Percentiles rank a stretch among this genome's conserved stretches.
Evolutionary conservation across 495 filamentous ascomycete species (phyloP).

Genomic region (Evernia prunastri): DNA sequence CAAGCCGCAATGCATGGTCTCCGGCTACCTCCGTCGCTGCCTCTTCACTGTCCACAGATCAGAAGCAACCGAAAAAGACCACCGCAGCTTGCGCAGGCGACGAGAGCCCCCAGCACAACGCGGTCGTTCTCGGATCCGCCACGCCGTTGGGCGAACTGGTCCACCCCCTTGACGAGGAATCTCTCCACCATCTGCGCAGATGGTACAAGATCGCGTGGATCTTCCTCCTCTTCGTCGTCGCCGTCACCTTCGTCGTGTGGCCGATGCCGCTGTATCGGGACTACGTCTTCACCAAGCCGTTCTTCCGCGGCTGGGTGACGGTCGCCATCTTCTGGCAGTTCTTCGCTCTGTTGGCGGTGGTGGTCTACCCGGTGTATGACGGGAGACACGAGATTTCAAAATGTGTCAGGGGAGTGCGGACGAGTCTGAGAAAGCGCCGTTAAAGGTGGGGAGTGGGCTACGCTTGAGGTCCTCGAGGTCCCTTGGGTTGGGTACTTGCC

Average conservation of each 20-base stretch:
- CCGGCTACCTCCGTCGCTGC: neutral
- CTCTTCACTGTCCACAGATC: neutral
- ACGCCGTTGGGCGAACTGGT: conserved; percentile 2
- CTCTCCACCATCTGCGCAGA: conserved; percentile 51
- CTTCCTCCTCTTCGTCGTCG: conserved; percentile 54
- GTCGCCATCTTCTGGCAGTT: neutral
- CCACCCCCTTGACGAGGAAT: conserved; percentile 35
- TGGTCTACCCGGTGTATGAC: neutral
- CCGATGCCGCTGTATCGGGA: conserved; percentile 70
- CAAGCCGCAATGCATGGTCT: neutral
- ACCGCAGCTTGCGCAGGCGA: neutral
- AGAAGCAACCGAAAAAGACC: neutral
- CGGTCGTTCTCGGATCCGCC: too few relatives aligned
- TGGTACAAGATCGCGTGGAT: conserved; percentile 60
- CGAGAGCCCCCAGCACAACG: neutral
- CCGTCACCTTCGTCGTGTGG: conserved; percentile 63
- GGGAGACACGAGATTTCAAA: neutral
- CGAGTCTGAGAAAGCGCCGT: neutral
- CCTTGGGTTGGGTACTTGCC: neutral
- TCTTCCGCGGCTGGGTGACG: conserved; percentile 60
- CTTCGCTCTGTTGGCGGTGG: neutral
- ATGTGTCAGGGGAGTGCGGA: neutral
- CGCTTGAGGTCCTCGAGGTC: neutral
- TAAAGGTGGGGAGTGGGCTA: neutral
- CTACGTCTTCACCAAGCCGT: conserved; percentile 64